phyloP scores from a whole-genome alignment of 1,284 basidiomycete species.

The Xerocomus amazonicus region DNA sequence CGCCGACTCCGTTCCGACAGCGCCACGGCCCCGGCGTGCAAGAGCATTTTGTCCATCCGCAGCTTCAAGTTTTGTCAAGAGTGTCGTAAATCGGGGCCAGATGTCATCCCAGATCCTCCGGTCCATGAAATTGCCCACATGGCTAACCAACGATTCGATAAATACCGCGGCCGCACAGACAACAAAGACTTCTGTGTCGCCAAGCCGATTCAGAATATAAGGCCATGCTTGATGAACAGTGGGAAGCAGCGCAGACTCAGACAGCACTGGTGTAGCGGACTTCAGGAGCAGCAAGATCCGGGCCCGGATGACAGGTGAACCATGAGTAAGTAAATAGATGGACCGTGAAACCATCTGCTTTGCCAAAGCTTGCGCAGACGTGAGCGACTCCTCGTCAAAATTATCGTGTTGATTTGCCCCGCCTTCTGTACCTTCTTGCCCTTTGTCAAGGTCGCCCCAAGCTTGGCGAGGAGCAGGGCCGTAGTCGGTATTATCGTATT shows the following conservation, averaged over 20 bases:
- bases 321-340: slow-evolving; percentile 86
- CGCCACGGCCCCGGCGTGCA: slow-evolving; percentile 46
- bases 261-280: slow-evolving; percentile 71
- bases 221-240: slow-evolving; percentile 87
- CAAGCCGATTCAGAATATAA: slow-evolving; percentile 78
- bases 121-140: slow-evolving; percentile 82
- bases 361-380: slow-evolving; percentile 71
- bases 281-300: slow-evolving; percentile 74
- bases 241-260: slow-evolving; percentile 73
- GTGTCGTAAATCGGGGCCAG: slow-evolving; percentile 74
- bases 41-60: slow-evolving; percentile 65
- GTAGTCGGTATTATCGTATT: slow-evolving; percentile 46
- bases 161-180: slow-evolving; percentile 69
- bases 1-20: slow-evolving; percentile 61
- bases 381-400: slow-evolving; percentile 47
- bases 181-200: slow-evolving; percentile 72
- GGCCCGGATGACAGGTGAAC: slow-evolving; percentile 77
- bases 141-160: slow-evolving; percentile 61
- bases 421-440: slow-evolving; percentile 27
- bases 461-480: slow-evolving; percentile 58
- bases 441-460: slow-evolving; percentile 41
- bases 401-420: slow-evolving; percentile 24
- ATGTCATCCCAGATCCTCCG: slow-evolving; percentile 82
- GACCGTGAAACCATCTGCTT: slow-evolving; percentile 82
- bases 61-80: slow-evolving; percentile 57